Base-by-base conservation (phyloP, 306 rosid species). In the Ammopiptanthus mongolicus region DNA sequence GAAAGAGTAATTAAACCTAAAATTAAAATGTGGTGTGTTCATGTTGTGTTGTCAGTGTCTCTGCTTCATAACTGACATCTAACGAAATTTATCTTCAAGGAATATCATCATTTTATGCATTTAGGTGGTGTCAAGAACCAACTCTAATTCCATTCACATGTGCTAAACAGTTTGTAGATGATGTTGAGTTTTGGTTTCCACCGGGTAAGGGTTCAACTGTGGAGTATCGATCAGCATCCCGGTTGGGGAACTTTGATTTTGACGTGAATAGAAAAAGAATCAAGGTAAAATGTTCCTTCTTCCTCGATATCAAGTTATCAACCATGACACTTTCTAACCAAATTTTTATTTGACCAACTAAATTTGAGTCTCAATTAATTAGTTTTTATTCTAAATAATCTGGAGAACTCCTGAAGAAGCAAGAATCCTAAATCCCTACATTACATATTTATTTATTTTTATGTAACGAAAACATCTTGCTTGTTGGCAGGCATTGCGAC, bases 101-200 rank as follows among this genome's bases (percentile, higher is more conserved):
- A 22, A 4, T 4, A 23, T 60, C 25, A 51, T 12, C 58, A 52
- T 58, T 33, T 48, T 17, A 29, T 65, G 18, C 31, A 25, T 70
- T 15, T 60, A 8, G 65, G 28, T 46, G 57, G 61, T 72, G 39
- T 73, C 61, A 57, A 59, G 44, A 36, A 46, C 80, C 11, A 15
- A 5, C 11, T 23, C 28, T 80, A 55, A 71, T 59, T 15, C 8
- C 7, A 0, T 4, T 53, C 34, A 48, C 44, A 41, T 51, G 60
- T 72, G 53, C 37, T 19, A 41, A 25, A 73, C 84, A 91, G 98
- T 84, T 95, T 66, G 96, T 95, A 31, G 97, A 95, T 71, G 98
- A 91, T 78, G 98, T 88, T 13, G 98, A 95, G 86, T 95, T 91
- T 69, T 95, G 98, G 97, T 91, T 95, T 46, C 89, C 88, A 28